Percentiles rank a stretch among this genome's conserved stretches.
These are phyloP conservation scores for Tylopilus vinaceipallidus DNA, from an alignment of 768 basidiomycete genomes.

Conservation along the genomic window DNA sequence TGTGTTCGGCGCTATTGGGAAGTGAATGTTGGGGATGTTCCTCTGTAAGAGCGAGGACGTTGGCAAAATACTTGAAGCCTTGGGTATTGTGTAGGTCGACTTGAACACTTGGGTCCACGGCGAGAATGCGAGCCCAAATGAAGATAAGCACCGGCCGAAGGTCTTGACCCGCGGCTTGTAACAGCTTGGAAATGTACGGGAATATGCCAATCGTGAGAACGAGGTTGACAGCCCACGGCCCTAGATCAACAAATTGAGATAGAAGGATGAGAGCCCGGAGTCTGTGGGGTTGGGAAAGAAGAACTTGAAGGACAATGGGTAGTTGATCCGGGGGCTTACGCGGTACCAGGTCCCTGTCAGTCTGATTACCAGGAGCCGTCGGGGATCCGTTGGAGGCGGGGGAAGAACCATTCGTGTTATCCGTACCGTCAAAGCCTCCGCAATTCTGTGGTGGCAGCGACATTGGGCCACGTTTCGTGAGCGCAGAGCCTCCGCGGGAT, in stretches of 20 bases:
- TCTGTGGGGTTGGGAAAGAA: constrained; percentile 94
- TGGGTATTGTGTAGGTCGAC: constrained; percentile 79
- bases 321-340: constrained; percentile 95
- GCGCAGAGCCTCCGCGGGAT: constrained; percentile 83
- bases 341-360: constrained; percentile 57
- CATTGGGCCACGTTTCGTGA: constrained; percentile 73
- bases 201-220: constrained; percentile 97
- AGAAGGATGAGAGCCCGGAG: constrained; percentile 93
- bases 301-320: constrained; percentile 95
- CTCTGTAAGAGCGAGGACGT: constrained; percentile 66
- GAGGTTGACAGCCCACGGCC: constrained; percentile 97
- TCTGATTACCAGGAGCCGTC: constrained; percentile 4
- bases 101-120: constrained; percentile 93
- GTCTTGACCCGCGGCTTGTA: constrained; percentile 93
- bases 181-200: constrained; percentile 94
- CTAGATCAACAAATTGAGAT: constrained; percentile 96
- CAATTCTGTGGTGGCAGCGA: constrained; percentile 58
- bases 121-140: constrained; percentile 97
- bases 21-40: constrained; percentile 55
- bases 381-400: constrained; percentile 17
- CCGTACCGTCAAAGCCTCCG: constrained; percentile 27
- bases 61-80: constrained; percentile 84
- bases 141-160: constrained; percentile 97
- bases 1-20: constrained; percentile 94
- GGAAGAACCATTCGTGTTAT: constrained; percentile 13